Evolutionary conservation across 2,329 filamentous ascomycete species (phyloP).

Genomic region (Cladosporium halotolerans): DNA sequence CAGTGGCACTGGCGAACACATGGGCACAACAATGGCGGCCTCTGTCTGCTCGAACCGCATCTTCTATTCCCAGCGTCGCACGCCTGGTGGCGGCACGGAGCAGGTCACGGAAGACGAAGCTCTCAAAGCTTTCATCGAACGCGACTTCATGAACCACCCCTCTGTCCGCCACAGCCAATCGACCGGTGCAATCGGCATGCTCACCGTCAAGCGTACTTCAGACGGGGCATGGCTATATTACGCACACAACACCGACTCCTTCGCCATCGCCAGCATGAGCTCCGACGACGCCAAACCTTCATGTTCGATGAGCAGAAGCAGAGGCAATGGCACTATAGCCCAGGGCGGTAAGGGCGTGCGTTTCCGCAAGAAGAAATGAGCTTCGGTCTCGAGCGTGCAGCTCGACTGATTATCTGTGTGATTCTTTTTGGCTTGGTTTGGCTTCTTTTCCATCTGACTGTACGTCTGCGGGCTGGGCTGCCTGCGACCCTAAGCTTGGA

Average conservation of each 20-base stretch:
- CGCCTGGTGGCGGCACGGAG: constrained; percentile 31
- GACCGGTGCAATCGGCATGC: constrained; percentile 80
- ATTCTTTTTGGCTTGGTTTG: background rate
- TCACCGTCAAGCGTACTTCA: constrained; percentile 78
- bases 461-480: background rate
- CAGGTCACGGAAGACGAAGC: constrained; percentile 70
- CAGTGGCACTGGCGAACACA: constrained; percentile 94
- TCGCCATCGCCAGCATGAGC: constrained; percentile 80
- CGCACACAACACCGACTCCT: constrained; percentile 89
- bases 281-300: constrained; percentile 66
- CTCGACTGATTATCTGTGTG: background rate
- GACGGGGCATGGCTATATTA: constrained; percentile 81
- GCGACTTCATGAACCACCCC: constrained; percentile 91
- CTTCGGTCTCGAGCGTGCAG: background rate
- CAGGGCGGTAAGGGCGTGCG: constrained; percentile 38
- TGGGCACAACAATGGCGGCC: constrained; percentile 91
- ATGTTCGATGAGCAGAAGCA: constrained; percentile 81
- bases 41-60: constrained; percentile 79
- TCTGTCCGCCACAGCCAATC: constrained; percentile 75
- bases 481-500: too few species aligned
- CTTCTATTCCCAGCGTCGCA: constrained; percentile 41
- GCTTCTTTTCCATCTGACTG: background rate
- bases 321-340: constrained; percentile 46
- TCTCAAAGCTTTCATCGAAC: constrained; percentile 68
- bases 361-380: constrained; percentile 3